Conservation (phyloP, 164 flowering plant genomes). For the Kingdonia uniflora region DNA sequence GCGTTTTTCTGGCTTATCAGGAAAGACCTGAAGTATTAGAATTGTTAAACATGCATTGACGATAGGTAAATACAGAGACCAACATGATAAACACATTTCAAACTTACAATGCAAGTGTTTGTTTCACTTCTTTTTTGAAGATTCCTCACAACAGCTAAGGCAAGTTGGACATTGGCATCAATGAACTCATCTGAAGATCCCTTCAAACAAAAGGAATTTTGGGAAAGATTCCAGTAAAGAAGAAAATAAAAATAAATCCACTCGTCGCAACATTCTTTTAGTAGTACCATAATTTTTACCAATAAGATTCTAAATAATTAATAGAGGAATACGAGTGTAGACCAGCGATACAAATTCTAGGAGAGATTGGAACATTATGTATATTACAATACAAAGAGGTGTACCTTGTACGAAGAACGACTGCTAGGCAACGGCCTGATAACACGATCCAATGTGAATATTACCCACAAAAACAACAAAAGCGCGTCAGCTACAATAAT, state of each 20-base stretch:
- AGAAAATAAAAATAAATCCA: too few relatives aligned
- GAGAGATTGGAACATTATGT: too few relatives aligned
- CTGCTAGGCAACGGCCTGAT: conserved; percentile 81
- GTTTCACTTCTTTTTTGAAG: conserved; percentile 58
- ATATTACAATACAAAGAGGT: not conserved
- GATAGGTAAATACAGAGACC: not conserved
- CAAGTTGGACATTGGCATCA: conserved; percentile 92
- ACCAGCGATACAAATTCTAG: too few relatives aligned
- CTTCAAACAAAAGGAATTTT: conserved; percentile 45
- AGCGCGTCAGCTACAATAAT: not conserved
- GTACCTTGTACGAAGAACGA: conserved; percentile 88
- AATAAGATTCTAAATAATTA: too few relatives aligned
- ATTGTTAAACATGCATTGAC: conserved; percentile 3
- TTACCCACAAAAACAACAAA: not conserved
- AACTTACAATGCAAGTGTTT: conserved; percentile 70
- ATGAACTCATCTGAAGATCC: conserved; percentile 98
- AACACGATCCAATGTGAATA: conserved; percentile 4
- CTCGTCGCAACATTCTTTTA: too few relatives aligned
- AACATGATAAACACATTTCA: not conserved
- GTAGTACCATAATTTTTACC: too few relatives aligned
- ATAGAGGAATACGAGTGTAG: too few relatives aligned
- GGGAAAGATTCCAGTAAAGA: conserved; percentile 8
- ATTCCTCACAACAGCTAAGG: conserved; percentile 62
- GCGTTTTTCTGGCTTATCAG: conserved; percentile 88
- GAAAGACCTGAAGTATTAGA: conserved; percentile 59